A percentile compares a stretch with the other conserved stretches of the same genome.
Evolutionary conservation across 2,329 filamentous ascomycete species (phyloP).

Genomic region (Colletotrichum costaricense): DNA sequence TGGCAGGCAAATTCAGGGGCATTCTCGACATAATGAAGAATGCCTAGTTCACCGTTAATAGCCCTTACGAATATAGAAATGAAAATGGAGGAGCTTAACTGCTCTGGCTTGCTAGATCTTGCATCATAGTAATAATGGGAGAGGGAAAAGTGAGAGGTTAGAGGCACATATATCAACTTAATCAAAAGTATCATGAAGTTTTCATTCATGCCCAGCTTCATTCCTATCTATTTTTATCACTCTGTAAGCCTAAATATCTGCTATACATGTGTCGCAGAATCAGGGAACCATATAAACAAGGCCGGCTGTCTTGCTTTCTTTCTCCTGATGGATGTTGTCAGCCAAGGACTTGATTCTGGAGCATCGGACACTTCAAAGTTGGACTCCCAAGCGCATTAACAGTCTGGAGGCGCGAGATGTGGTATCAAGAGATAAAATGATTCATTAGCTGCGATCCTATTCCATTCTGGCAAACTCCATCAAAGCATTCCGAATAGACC

Average conservation of each 20-base stretch:
- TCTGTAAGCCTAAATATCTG: accelerated
- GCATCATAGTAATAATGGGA: background rate
- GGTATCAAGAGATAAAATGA: constrained; percentile 5
- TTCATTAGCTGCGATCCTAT: constrained; percentile 26
- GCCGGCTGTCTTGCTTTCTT: background rate
- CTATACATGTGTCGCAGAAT: too few species aligned
- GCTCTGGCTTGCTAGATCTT: background rate
- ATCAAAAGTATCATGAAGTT: background rate
- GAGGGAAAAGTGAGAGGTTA: background rate
- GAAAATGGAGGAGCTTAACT: background rate
- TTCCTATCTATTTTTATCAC: background rate
- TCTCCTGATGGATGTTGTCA: background rate
- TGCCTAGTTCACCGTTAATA: constrained; percentile 41
- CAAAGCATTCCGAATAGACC: constrained; percentile 36
- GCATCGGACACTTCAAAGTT: background rate
- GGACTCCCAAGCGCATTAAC: background rate
- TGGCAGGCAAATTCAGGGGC: constrained; percentile 52
- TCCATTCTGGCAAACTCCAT: constrained; percentile 26
- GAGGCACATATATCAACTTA: background rate
- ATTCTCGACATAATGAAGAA: constrained; percentile 56
- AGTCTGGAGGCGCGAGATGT: background rate
- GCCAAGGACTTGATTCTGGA: background rate
- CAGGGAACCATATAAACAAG: background rate
- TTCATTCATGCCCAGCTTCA: background rate
- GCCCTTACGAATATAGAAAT: background rate